Evolutionary conservation across 83 land plant species (phyloP).

Genomic region (Diphasiastrum complanatum): DNA sequence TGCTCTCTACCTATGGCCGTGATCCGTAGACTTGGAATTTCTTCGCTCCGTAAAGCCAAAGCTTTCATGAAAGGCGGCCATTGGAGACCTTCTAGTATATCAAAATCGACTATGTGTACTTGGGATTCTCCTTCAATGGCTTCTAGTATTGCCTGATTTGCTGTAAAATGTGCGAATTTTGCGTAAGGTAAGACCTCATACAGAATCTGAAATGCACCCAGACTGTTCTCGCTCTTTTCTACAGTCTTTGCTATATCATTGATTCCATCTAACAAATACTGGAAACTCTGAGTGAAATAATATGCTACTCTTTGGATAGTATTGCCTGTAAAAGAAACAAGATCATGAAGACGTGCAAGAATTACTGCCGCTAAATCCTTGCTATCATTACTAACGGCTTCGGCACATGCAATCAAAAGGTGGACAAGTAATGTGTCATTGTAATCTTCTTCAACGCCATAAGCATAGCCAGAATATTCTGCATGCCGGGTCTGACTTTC

Average conservation of each 20-base stretch:
- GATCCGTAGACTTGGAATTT: no score
- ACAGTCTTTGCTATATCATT: background rate
- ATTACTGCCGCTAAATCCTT: background rate
- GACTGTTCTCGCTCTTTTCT: background rate
- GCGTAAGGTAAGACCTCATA: conserved; percentile 19
- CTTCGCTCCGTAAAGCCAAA: conserved; percentile 7
- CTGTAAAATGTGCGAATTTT: conserved; percentile 17
- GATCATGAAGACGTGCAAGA: conserved; percentile 5
- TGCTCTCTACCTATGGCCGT: no score
- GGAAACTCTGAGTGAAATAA: conserved; percentile 10
- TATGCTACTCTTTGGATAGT: conserved; percentile 14
- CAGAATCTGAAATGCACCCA: conserved; percentile 9
- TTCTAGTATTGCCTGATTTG: conserved; percentile 22
- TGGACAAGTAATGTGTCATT: no score
- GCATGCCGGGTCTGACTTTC: no score
- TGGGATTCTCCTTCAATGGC: conserved; percentile 8
- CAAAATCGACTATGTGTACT: conserved; percentile 15
- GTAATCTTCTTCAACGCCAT: no score
- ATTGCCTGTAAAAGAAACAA: conserved; percentile 11
- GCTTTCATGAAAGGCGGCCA: conserved; percentile 22
- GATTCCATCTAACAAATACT: background rate
- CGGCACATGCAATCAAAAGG: conserved; percentile 13
- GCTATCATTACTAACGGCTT: background rate
- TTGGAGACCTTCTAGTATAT: conserved; percentile 20
- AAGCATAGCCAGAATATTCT: no score